Evolutionary conservation across 441 rosid species (phyloP), one percentile per base, ranked within the genome.

Genomic region (Metrosideros polymorpha): DNA sequence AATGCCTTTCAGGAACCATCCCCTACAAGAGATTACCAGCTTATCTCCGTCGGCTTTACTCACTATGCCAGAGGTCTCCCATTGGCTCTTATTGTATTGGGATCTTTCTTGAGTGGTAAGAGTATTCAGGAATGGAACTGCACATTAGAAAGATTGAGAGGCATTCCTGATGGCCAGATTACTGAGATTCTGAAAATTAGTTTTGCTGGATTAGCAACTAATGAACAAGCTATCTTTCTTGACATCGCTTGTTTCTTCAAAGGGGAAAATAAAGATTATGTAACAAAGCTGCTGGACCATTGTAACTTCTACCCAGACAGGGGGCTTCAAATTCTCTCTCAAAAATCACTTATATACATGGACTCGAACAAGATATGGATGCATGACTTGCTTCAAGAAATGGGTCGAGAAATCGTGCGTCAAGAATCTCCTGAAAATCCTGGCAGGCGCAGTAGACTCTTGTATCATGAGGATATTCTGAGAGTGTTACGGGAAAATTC

Each of bases 161-260:
- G 2, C 24, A 45, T 3, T 52, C 52, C 39, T 7, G 9, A 17
- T 0, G 19, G 6, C 1, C 9, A 25, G 3, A 29, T 42, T 2
- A 29, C 29, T 84, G 51, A 42, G 25, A 59, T 57, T 45, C 2
- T 82, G 7, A n/a, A 82, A 51, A 24, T 82, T 30, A 45, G 84
- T 25, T 82, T 82, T 10, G 35, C 47, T 29, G 84, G 84, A 45
- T 3, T 82, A 19, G 55, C n/a, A 82, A 51, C 39, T 82, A 22
- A 82, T 27, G 55, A 82, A 30, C 39, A 3, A 7, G 1, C 25
- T n/a, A 49, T 82, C 39, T 82, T 82, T 43, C 84, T 82, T 51
- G 83, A 91, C 42, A 85, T 89, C 52, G 86, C 91, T 35, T 90
- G 90, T 39, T 91, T 91, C 75, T 91, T 88, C n/a, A 89, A 86